A percentile compares a stretch with the other conserved stretches of the same genome.
phyloP scores from a whole-genome alignment of 441 rosid species.

The Manihot esculenta region DNA sequence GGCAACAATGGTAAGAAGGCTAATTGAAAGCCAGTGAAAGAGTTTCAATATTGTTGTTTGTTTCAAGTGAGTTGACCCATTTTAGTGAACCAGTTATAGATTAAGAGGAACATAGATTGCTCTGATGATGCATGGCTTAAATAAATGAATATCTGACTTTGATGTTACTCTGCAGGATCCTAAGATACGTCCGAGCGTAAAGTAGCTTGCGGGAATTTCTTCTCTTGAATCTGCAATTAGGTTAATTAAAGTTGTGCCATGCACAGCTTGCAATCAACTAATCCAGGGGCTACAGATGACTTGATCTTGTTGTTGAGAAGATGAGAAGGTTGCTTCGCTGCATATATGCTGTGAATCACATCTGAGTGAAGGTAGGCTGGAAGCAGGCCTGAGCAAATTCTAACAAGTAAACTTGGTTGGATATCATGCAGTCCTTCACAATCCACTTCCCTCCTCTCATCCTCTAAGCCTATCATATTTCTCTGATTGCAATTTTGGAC shows the following conservation, averaged over 20 bases:
- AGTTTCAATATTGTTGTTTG: neutral
- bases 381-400: neutral
- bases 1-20: neutral
- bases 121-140: neutral
- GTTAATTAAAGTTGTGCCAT: neutral
- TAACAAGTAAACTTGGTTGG: neutral
- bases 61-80: neutral
- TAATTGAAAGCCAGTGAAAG: neutral
- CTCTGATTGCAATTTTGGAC: too few species aligned
- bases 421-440: too few species aligned
- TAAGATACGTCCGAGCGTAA: constrained; percentile 23
- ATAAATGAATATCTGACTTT: neutral
- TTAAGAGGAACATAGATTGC: neutral
- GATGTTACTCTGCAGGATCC: constrained; percentile 36
- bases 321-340: neutral
- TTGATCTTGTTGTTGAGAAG: neutral
- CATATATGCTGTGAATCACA: neutral
- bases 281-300: neutral
- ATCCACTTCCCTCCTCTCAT: too few species aligned
- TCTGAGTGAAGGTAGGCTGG: neutral
- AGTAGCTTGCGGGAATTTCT: neutral
- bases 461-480: too few species aligned
- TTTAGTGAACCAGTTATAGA: neutral
- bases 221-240: neutral
- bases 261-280: neutral